Evolutionary conservation across 306 rosid genomes (phyloP), one percentile per base, ranked within the genome.

Genomic region (Betula pendula): DNA sequence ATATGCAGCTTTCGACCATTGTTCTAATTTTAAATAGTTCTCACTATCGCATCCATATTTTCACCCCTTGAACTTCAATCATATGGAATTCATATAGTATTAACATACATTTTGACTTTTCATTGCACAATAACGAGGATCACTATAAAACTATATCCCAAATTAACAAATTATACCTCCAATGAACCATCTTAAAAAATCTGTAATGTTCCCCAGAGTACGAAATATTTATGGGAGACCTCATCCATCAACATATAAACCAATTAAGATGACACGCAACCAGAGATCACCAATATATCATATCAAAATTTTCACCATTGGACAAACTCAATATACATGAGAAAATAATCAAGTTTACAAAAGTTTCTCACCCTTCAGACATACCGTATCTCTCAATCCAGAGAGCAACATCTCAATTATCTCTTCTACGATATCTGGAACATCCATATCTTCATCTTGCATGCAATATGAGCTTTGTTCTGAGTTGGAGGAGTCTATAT

Each of bases 321-420:
- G 51, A 80, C 44, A 75, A 52, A 76, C 74, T 49, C 50, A 49
- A 76, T 31, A n/a, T 70, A 56, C 38, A 68, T 20, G 48, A 74
- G 51, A 74, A 43, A 16, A 63, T 42, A 69, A 58, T 27, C 77
- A 87, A 86, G 82, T 58, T 83, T 70, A 72, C 77, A 60, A 82
- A 10, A 75, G 69, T 68, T 75, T 79, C 86, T 82, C 85, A 83
- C 83, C 87, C 87, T 75, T 78, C 72, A 51, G 73, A 85, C 93
- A 83, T 89, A 95, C 98, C 93, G 92, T 90, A 79, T 95, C 97
- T 89, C 87, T 88, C 89, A 95, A 82, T 74, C 98, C 98, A 72
- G 89, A 85, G 47, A 95, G 88, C 82, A 92, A 74, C 91, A 87
- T 88, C 90, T 95, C 98, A 84, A 95, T 90, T 76, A 95, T 95